Conservation (phyloP, 2,329 filamentous ascomycete genomes). For the Claviceps digitariae region DNA sequence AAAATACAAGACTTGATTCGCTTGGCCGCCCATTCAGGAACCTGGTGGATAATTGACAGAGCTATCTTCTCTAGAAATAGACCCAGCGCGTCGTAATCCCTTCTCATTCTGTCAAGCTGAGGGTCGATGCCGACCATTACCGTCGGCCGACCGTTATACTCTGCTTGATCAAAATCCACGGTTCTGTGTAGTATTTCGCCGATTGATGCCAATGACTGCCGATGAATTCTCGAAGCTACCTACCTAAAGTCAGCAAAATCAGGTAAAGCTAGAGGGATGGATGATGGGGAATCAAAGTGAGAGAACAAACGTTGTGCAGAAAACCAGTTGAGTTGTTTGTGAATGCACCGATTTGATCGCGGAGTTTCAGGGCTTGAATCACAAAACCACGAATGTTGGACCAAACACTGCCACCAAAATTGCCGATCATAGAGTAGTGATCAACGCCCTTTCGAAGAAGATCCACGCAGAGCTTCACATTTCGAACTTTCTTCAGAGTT, state of each 20-base stretch:
- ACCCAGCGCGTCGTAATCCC: conserved; percentile 64
- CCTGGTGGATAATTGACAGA: conserved; percentile 43
- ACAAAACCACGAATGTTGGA: conserved; percentile 58
- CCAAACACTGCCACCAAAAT: conserved; percentile 58
- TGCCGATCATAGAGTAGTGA: conserved; percentile 29
- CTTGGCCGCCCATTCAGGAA: conserved; percentile 44
- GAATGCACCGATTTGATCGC: conserved; percentile 37
- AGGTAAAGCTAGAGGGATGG: not conserved
- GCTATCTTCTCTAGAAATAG: conserved; percentile 57
- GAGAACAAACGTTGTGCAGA: conserved; percentile 1
- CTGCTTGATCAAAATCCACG: conserved; percentile 69
- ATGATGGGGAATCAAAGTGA: too few species aligned
- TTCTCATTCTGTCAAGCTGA: conserved; percentile 65
- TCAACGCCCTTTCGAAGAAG: conserved; percentile 70
- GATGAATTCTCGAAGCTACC: conserved; percentile 41
- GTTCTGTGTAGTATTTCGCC: conserved; percentile 59
- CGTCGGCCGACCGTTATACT: conserved; percentile 55
- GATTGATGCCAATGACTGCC: conserved; percentile 45
- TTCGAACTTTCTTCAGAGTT: conserved; percentile 57
- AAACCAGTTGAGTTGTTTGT: not conserved
- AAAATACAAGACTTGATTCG: conserved; percentile 67
- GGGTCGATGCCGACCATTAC: conserved; percentile 59
- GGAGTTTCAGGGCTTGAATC: conserved; percentile 55
- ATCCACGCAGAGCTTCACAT: conserved; percentile 55
- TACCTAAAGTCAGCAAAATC: not conserved